These are phyloP conservation scores for Scheffersomyces cryptocercus DNA, from an alignment of 1,139 yeast genomes.

Conservation along the genomic window DNA sequence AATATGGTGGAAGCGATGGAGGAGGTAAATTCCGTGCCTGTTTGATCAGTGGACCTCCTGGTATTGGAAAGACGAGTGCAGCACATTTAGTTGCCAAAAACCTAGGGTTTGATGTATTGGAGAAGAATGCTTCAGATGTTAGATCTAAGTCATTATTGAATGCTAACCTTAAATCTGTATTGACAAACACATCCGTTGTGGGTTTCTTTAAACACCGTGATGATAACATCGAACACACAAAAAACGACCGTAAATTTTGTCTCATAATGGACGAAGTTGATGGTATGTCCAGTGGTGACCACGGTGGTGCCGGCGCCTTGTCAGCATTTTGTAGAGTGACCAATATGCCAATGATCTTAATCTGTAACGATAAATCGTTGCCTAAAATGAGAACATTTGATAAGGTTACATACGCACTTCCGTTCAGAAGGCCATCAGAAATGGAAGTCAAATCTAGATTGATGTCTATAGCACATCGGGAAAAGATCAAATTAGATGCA, in stretches of 20 bases:
- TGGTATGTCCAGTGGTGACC: conserved; percentile 99
- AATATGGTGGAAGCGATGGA: conserved; percentile 58
- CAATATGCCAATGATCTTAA: conserved; percentile 84
- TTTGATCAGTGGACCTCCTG: conserved; percentile 83
- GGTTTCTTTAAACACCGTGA: conserved; percentile 64
- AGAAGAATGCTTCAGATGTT: conserved; percentile 85
- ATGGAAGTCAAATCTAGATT: conserved; percentile 77
- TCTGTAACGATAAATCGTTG: conserved; percentile 88
- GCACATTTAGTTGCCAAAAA: conserved; percentile 72
- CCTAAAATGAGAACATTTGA: conserved; percentile 98
- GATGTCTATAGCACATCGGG: conserved; percentile 89
- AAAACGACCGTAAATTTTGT: conserved; percentile 56
- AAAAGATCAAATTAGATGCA: conserved; percentile 78
- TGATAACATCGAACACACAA: conserved; percentile 12
- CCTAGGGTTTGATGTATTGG: conserved; percentile 70
- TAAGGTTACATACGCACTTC: conserved; percentile 75
- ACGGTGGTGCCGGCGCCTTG: conserved; percentile 97
- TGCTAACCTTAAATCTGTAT: conserved; percentile 64
- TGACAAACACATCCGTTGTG: conserved; percentile 79
- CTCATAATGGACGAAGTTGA: conserved; percentile 98
- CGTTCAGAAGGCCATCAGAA: conserved; percentile 88
- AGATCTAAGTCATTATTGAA: conserved; percentile 79
- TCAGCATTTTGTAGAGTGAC: conserved; percentile 86
- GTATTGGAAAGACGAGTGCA: conserved; percentile 80
- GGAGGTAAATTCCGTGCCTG: conserved; percentile 75